Percentiles rank a stretch among this genome's conserved stretches.
Evolutionary conservation across 768 basidiomycete species (phyloP).

Genomic region (Suillus subaureus): DNA sequence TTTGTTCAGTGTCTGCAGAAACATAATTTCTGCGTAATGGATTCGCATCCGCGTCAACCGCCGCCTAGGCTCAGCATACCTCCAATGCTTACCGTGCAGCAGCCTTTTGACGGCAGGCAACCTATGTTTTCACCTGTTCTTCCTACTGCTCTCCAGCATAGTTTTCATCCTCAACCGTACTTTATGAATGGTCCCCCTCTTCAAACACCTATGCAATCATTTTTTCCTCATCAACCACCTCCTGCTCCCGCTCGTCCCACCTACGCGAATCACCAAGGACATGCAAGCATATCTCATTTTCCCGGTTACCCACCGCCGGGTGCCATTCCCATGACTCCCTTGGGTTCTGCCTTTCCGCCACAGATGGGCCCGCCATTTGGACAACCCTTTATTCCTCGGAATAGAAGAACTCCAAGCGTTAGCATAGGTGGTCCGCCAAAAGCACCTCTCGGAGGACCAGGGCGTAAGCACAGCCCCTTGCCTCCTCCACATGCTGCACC

Average conservation of each 20-base stretch:
- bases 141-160: conserved; percentile 58
- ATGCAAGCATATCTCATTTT: conserved; percentile 64
- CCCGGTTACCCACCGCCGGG: conserved; percentile 61
- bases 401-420: conserved; percentile 62
- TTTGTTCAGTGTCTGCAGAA: conserved; percentile 3
- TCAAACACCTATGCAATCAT: conserved; percentile 76
- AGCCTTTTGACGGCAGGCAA: conserved; percentile 50
- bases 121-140: conserved; percentile 66
- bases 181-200: conserved; percentile 47
- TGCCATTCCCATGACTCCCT: conserved; percentile 61
- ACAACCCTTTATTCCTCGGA: conserved; percentile 61
- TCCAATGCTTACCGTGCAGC: conserved; percentile 55
- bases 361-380: conserved; percentile 47
- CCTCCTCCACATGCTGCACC: conserved; percentile 36
- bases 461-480: conserved; percentile 73
- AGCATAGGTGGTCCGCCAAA: conserved; percentile 90
- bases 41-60: conserved; percentile 48
- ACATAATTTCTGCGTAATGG: conserved; percentile 24
- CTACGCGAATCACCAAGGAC: conserved; percentile 52
- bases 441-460: conserved; percentile 78
- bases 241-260: conserved; percentile 53
- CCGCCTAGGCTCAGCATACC: conserved; percentile 62
- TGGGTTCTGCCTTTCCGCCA: conserved; percentile 57
- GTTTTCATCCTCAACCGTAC: conserved; percentile 55
- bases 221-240: conserved; percentile 55